phyloP scores from a whole-genome alignment of 2,329 filamentous ascomycete genomes.

The Penicillium sp. region DNA sequence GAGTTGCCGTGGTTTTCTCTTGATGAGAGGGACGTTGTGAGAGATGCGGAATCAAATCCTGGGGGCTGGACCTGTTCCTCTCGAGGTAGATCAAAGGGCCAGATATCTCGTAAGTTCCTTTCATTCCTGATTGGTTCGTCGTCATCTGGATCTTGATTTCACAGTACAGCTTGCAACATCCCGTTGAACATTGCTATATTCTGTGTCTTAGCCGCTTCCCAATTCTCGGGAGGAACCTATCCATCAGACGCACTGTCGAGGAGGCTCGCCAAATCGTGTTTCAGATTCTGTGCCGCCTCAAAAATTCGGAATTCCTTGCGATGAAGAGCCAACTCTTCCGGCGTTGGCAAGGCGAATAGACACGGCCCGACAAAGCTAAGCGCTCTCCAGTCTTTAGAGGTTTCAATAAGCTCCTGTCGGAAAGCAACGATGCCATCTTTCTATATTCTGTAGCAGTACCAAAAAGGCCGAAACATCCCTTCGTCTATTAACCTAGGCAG shows the following conservation, averaged over 20 bases:
- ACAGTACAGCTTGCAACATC: conserved; percentile 28
- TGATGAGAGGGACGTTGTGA: too few relatives aligned
- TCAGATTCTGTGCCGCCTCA: conserved; percentile 29
- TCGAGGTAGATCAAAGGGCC: conserved; percentile 27
- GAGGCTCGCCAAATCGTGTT: conserved; percentile 21
- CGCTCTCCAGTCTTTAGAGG: conserved; percentile 25
- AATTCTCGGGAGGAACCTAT: conserved; percentile 33
- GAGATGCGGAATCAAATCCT: too few relatives aligned
- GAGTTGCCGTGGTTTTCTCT: too few relatives aligned
- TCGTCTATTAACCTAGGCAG: not conserved
- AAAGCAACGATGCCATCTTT: not conserved
- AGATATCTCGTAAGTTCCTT: conserved; percentile 29
- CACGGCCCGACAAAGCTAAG: conserved; percentile 34
- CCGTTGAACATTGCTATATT: conserved; percentile 28
- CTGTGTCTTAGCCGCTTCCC: conserved; percentile 25
- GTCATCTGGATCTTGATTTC: conserved; percentile 24
- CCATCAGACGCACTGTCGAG: conserved; percentile 32
- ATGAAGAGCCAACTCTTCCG: conserved; percentile 24
- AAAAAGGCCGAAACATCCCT: not conserved
- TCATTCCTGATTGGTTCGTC: conserved; percentile 32
- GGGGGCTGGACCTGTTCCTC: too few relatives aligned
- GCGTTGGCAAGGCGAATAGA: conserved; percentile 24
- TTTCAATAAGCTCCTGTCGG: not conserved
- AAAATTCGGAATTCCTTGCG: conserved; percentile 28
- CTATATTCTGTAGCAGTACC: not conserved